phyloP scores from a whole-genome alignment of 495 filamentous ascomycete genomes.

The Cercophora scortea region DNA sequence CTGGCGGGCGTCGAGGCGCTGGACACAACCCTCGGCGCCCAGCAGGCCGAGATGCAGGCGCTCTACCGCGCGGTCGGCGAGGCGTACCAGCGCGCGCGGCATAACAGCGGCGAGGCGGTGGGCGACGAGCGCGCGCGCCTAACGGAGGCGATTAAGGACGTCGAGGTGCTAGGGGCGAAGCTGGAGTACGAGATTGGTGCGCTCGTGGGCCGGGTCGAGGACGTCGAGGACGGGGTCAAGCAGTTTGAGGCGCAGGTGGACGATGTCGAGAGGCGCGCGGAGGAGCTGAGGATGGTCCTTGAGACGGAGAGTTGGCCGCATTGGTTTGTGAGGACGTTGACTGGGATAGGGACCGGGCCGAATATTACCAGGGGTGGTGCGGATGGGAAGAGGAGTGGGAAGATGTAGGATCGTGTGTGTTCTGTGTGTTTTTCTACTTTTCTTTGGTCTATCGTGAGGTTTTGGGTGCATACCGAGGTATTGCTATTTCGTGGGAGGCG shows the following conservation, averaged over 20 bases:
- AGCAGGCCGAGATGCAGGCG: slow-evolving; percentile 57
- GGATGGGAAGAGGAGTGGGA: no score
- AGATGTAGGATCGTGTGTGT: no score
- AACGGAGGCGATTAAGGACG: slow-evolving; percentile 67
- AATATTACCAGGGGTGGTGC: slow-evolving; percentile 35
- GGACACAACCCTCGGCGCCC: slow-evolving; percentile 50
- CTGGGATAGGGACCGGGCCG: slow-evolving; percentile 51
- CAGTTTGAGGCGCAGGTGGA: slow-evolving; percentile 78
- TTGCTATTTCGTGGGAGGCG: no score
- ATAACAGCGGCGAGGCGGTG: slow-evolving; percentile 58
- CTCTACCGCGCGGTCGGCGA: slow-evolving; percentile 61
- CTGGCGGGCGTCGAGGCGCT: slow-evolving; percentile 55
- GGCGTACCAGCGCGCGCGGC: slow-evolving; percentile 54
- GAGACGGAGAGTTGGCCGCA: slow-evolving; percentile 55
- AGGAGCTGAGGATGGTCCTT: slow-evolving; percentile 58
- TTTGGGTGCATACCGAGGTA: no score
- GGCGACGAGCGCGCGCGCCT: slow-evolving; percentile 57
- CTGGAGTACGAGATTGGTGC: slow-evolving; percentile 89
- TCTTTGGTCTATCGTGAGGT: no score
- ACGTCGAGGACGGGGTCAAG: slow-evolving; percentile 74
- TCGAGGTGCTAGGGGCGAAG: slow-evolving; percentile 78
- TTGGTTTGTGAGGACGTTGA: slow-evolving; percentile 50
- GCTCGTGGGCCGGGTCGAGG: slow-evolving; percentile 72
- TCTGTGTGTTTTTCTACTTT: no score
- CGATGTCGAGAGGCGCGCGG: slow-evolving; percentile 66